phyloP scores from a whole-genome alignment of 192 early-diverging fungal species.

The Spizellomyces sp. region DNA sequence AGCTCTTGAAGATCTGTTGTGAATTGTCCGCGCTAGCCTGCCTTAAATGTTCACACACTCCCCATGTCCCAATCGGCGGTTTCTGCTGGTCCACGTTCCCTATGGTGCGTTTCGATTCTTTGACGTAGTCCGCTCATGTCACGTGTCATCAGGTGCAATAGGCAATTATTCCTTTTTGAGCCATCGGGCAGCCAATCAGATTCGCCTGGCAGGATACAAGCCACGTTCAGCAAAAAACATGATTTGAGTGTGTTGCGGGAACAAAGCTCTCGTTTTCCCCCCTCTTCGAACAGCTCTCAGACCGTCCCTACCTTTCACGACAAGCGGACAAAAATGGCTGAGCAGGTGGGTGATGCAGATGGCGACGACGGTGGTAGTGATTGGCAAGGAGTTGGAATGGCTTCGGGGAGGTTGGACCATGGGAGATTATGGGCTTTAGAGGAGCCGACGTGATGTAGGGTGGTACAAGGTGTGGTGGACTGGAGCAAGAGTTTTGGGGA shows the following conservation, averaged over 20 bases:
- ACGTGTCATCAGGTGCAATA: no score
- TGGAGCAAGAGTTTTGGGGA: no score
- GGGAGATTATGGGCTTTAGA: background rate
- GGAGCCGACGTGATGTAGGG: background rate
- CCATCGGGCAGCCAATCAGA: no score
- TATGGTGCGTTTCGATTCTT: no score
- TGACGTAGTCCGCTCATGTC: no score
- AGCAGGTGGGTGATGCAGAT: background rate
- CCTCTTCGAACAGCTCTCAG: background rate
- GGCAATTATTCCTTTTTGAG: no score
- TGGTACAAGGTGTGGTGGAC: background rate
- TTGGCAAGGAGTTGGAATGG: background rate
- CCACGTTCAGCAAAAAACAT: background rate
- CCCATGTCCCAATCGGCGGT: no score
- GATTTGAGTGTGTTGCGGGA: background rate
- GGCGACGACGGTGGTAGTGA: background rate
- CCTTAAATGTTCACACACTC: no score
- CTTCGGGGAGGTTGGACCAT: background rate
- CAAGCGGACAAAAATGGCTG: conserved; percentile 6
- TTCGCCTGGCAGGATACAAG: background rate
- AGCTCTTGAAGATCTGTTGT: no score
- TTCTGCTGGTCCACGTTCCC: no score
- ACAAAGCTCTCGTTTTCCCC: background rate
- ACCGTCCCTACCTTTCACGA: conserved; percentile 2
- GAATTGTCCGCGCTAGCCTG: no score